Conservation (phyloP, 208 protist genomes). For the Trichomonas gallinae region DNA sequence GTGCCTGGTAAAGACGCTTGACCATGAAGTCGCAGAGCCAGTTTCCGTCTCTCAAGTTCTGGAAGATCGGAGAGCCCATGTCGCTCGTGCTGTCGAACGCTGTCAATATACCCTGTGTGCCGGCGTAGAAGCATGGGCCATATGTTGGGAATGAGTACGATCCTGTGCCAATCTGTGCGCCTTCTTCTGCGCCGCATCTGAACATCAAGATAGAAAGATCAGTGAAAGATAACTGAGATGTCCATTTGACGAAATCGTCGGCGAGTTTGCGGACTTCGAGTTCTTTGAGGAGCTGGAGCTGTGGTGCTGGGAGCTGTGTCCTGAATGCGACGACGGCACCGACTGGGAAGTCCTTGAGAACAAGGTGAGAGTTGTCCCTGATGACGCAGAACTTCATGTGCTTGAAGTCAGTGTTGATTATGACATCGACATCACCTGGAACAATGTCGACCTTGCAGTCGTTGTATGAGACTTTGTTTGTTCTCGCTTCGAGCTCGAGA, state of each 20-base stretch:
- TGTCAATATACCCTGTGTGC: background rate
- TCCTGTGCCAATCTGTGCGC: background rate
- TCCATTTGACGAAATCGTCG: background rate
- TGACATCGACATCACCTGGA: background rate
- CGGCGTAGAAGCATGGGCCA: background rate
- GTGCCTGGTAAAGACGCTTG: background rate
- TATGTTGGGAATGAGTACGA: background rate
- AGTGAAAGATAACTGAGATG: background rate
- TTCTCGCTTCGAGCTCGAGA: background rate
- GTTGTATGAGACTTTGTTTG: background rate
- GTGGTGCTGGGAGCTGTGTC: background rate
- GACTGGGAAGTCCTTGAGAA: background rate
- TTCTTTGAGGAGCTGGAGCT: background rate
- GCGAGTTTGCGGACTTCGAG: background rate
- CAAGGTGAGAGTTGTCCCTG: background rate
- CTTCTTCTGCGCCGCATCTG: background rate
- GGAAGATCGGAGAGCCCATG: background rate
- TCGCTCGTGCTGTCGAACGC: background rate
- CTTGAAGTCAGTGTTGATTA: background rate
- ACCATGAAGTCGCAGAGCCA: background rate
- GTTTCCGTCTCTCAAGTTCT: background rate
- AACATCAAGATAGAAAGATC: background rate
- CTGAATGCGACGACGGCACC: background rate
- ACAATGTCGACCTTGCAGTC: background rate
- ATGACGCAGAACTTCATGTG: background rate